A percentile compares a stretch with the other conserved stretches of the same genome.
phyloP scores from a whole-genome alignment of 2,329 filamentous ascomycete genomes.

The Didymella pomorum region DNA sequence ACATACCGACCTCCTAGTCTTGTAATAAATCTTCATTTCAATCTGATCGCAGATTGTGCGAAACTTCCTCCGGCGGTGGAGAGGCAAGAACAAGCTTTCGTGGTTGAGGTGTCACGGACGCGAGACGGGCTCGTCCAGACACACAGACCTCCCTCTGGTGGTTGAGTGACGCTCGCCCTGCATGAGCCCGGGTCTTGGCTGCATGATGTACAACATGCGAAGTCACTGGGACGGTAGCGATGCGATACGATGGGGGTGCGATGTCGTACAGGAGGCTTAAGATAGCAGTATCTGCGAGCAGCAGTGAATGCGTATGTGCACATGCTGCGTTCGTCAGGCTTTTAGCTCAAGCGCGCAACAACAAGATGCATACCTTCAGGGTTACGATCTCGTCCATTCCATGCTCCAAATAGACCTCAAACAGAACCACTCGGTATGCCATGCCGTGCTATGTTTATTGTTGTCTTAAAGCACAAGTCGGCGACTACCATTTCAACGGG shows the following conservation, averaged over 20 bases:
- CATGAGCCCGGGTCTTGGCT: conserved; percentile 13
- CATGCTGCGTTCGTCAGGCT: background rate
- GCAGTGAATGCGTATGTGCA: background rate
- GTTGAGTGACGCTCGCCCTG: conserved; percentile 15
- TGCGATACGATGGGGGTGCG: conserved; percentile 11
- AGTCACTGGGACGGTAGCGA: conserved; percentile 15
- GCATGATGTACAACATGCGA: conserved; percentile 18
- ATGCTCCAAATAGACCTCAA: background rate
- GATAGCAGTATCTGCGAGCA: conserved; percentile 5
- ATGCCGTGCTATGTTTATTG: background rate
- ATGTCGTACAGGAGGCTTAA: conserved; percentile 14
- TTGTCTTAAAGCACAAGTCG: conserved; percentile 22
- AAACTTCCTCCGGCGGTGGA: background rate
- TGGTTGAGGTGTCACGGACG: conserved; percentile 1
- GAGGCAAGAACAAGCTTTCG: conserved; percentile 11
- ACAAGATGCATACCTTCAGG: background rate
- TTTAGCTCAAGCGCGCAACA: background rate
- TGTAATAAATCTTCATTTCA: conserved; percentile 18
- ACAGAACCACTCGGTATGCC: background rate
- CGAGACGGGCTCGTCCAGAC: background rate
- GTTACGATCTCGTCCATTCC: background rate
- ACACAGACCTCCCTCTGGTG: conserved; percentile 12
- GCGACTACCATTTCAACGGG: conserved; percentile 12
- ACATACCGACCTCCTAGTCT: conserved; percentile 16
- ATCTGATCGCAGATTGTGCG: background rate